Evolutionary conservation across 1,284 basidiomycete species (phyloP).

Genomic region (Tilletiopsis washingtonensis): DNA sequence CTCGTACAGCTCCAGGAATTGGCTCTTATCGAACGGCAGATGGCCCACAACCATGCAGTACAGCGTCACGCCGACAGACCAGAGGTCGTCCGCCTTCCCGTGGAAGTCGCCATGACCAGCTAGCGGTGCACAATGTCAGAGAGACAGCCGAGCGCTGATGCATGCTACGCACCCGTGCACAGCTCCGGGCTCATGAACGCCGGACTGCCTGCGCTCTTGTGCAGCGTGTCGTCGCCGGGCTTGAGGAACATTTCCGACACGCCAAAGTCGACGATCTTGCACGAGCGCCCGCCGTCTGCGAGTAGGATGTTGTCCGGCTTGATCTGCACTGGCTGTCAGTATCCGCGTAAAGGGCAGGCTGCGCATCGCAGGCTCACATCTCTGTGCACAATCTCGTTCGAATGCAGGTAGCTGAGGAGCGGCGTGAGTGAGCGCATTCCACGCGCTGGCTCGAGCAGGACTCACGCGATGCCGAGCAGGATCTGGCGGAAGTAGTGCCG

Average conservation of each 20-base stretch:
- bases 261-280: constrained; percentile 57
- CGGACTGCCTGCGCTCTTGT: constrained; percentile 52
- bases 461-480: constrained; percentile 50
- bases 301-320: constrained; percentile 56
- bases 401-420: constrained; percentile 51
- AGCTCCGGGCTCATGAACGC: constrained; percentile 56
- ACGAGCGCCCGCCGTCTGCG: constrained; percentile 49
- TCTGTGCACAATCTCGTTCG: constrained; percentile 53
- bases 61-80: constrained; percentile 55
- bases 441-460: not conserved
- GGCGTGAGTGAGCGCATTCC: too few species aligned
- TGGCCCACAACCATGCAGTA: constrained; percentile 54
- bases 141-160: too few species aligned
- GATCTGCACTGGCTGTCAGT: constrained; percentile 48
- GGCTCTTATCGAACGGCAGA: constrained; percentile 52
- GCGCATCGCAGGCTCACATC: constrained; percentile 42
- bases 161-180: constrained; percentile 27
- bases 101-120: constrained; percentile 43
- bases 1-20: constrained; percentile 53
- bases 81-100: constrained; percentile 54
- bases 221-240: constrained; percentile 50
- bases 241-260: constrained; percentile 55
- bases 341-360: not conserved
- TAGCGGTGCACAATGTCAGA: too few species aligned
- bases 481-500: constrained; percentile 54